phyloP scores from a whole-genome alignment of 2,329 filamentous ascomycete species.

The Sporothrix curviconia region DNA sequence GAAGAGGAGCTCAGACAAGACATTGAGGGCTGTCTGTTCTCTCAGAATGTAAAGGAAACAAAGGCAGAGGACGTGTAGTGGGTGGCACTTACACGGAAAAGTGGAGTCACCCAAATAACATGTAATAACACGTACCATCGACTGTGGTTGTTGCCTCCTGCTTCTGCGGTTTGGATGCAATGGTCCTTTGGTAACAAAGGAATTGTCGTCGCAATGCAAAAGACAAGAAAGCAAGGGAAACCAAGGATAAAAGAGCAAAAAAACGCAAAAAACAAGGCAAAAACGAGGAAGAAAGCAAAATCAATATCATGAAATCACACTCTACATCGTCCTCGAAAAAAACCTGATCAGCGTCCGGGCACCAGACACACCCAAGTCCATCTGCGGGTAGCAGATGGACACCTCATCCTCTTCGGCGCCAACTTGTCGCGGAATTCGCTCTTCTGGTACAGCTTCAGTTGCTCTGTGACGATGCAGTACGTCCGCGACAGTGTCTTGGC shows the following conservation, averaged over 20 bases:
- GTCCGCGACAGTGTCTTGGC: constrained; percentile 76
- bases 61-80: background rate
- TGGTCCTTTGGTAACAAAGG: too few species aligned
- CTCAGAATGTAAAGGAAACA: background rate
- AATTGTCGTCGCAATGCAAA: too few species aligned
- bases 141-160: too few species aligned
- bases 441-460: constrained; percentile 77
- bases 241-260: background rate
- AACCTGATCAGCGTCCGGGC: constrained; percentile 83
- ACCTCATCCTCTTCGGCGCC: constrained; percentile 77
- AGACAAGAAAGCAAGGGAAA: background rate
- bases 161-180: too few species aligned
- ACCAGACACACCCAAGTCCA: constrained; percentile 75
- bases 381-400: constrained; percentile 84
- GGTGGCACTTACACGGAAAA: constrained; percentile 1
- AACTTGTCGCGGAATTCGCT: constrained; percentile 82
- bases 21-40: background rate
- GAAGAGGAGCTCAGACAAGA: background rate
- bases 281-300: background rate
- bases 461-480: constrained; percentile 75
- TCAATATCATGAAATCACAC: too few species aligned
- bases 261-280: background rate
- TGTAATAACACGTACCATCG: too few species aligned
- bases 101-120: background rate
- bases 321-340: constrained; percentile 62